Evolutionary conservation across 257 asterid species (phyloP).

Genomic region (Petunia axillaris): DNA sequence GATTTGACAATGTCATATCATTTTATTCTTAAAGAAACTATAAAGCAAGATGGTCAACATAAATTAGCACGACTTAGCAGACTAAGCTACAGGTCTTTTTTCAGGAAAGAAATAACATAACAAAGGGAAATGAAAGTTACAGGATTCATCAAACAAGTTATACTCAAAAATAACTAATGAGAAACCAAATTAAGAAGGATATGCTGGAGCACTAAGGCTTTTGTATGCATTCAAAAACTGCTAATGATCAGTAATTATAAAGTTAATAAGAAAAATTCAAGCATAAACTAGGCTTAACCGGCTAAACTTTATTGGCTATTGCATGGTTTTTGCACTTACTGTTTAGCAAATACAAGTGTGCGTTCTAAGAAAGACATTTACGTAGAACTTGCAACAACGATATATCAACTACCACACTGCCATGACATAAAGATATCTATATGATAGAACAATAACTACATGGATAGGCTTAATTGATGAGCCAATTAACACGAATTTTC

Average conservation of each 20-base stretch:
- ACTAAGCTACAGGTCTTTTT: too few relatives aligned
- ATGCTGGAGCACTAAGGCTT: neutral
- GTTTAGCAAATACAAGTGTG: neutral
- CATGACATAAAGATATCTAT: neutral
- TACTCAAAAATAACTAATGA: neutral
- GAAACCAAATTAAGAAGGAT: neutral
- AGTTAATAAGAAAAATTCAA: neutral
- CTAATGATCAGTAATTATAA: neutral
- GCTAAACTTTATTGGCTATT: neutral
- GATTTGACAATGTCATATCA: too few relatives aligned
- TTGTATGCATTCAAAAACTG: conserved; percentile 2
- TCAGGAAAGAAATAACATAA: too few relatives aligned
- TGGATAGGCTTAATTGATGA: too few relatives aligned
- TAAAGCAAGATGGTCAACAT: too few relatives aligned
- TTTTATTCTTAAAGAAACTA: too few relatives aligned
- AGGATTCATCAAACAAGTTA: too few relatives aligned
- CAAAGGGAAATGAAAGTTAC: too few relatives aligned
- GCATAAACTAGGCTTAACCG: neutral
- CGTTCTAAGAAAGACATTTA: neutral
- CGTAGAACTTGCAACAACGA: neutral
- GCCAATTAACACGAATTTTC: too few relatives aligned
- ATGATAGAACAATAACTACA: neutral
- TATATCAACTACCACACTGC: neutral
- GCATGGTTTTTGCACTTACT: neutral
- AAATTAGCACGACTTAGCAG: too few relatives aligned